Percentiles rank a stretch among this genome's conserved stretches.
These are phyloP conservation scores for Coniella vitis DNA, from an alignment of 2,329 filamentous ascomycete genomes.

Conservation along the genomic window DNA sequence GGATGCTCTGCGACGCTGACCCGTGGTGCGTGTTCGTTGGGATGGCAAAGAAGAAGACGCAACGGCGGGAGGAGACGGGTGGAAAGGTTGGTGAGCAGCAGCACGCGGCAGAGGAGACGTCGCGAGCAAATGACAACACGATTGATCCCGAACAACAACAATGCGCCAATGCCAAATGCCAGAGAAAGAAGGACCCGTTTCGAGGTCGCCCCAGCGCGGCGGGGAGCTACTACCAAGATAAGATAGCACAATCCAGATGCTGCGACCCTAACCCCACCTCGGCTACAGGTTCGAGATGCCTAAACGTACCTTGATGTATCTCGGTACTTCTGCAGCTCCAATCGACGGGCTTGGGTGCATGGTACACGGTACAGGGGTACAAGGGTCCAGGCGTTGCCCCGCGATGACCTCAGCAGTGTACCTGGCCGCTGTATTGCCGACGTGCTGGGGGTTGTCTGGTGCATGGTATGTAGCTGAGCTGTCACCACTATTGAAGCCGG, in stretches of 20 bases:
- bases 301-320: too few relatives aligned
- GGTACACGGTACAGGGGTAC: too few relatives aligned
- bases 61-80: not conserved
- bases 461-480: not conserved
- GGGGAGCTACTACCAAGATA: conserved; percentile 3
- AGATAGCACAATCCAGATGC: conserved; percentile 1
- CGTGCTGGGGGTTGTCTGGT: not conserved
- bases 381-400: conserved; percentile 1
- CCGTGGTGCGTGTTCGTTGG: not conserved
- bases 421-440: not conserved
- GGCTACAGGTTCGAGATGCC: too few relatives aligned
- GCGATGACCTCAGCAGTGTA: conserved; percentile 15
- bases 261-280: not conserved
- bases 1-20: not conserved
- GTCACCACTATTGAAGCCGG: too few relatives aligned
- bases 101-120: not conserved
- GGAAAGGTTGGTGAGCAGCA: not conserved
- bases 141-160: not conserved
- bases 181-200: conserved; percentile 11
- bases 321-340: too few relatives aligned
- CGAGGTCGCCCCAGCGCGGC: not conserved
- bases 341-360: too few relatives aligned
- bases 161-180: not conserved
- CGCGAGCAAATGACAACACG: conserved; percentile 7
- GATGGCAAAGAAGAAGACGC: not conserved